Conservation (phyloP, 768 basidiomycete species). For the Hypholoma sublateritium region DNA sequence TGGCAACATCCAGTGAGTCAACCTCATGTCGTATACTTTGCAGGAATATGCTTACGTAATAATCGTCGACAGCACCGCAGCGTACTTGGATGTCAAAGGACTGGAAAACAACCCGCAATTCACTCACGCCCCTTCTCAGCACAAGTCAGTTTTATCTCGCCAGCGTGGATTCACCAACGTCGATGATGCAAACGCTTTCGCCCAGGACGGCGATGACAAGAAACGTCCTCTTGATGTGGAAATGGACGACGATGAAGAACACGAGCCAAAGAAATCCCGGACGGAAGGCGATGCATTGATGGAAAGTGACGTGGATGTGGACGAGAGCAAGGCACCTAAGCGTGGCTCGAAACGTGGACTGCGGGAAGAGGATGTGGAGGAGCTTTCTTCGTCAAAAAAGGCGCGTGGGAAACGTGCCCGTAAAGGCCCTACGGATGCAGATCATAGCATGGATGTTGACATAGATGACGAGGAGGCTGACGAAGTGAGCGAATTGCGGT, state of each 20-base stretch:
- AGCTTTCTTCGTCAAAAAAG: slow-evolving; percentile 32
- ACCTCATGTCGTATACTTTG: background rate
- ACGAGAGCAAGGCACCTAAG: slow-evolving; percentile 27
- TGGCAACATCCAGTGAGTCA: slow-evolving; percentile 2
- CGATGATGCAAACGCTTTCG: slow-evolving; percentile 12
- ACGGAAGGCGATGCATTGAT: slow-evolving; percentile 48
- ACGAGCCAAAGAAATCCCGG: slow-evolving; percentile 51
- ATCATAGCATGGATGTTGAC: slow-evolving; percentile 44
- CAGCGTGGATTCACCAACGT: slow-evolving; percentile 14
- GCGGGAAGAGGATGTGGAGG: slow-evolving; percentile 41
- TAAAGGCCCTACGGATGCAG: slow-evolving; percentile 44
- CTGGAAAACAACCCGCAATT: background rate
- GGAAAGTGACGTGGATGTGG: slow-evolving; percentile 49
- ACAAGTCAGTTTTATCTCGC: slow-evolving; percentile 12
- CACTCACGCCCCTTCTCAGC: slow-evolving; percentile 2
- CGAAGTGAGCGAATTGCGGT: slow-evolving; percentile 36
- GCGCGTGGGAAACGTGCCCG: slow-evolving; percentile 54
- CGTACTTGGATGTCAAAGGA: slow-evolving; percentile 2
- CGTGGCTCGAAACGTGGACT: slow-evolving; percentile 54
- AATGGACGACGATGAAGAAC: slow-evolving; percentile 40
- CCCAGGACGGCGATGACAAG: slow-evolving; percentile 15
- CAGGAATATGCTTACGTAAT: slow-evolving; percentile 16
- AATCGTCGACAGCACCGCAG: background rate
- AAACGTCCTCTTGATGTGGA: slow-evolving; percentile 42
- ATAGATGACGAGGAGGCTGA: slow-evolving; percentile 42